A percentile compares a stretch with the other conserved stretches of the same genome.
Evolutionary conservation across 2,329 filamentous ascomycete genomes (phyloP).

Genomic region (Juglanconis oblonga): DNA sequence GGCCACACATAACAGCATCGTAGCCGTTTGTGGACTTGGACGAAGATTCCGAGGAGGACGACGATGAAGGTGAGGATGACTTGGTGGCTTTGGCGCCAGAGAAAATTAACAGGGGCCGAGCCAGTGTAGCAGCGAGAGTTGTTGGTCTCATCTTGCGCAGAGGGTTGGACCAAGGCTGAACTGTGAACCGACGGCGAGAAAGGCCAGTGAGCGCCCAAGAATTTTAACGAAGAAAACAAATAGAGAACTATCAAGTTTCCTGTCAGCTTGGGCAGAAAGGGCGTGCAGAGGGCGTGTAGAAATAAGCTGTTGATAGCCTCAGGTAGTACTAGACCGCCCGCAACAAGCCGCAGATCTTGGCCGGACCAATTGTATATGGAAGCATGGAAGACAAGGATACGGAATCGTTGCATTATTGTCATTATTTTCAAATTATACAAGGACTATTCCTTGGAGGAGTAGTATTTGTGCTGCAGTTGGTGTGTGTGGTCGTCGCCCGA

Average conservation of each 20-base stretch:
- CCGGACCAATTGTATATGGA: neutral
- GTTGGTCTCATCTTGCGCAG: slow-evolving; percentile 3
- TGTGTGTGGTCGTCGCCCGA: neutral
- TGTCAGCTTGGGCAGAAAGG: neutral
- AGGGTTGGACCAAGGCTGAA: neutral
- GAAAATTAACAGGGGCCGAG: slow-evolving; percentile 16
- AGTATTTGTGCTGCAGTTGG: neutral
- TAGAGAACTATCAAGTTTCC: too few species aligned
- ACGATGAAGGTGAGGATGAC: neutral
- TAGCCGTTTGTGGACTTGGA: slow-evolving; percentile 21
- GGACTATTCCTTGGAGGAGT: neutral
- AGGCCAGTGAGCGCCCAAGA: neutral
- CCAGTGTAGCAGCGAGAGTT: slow-evolving; percentile 1
- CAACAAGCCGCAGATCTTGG: neutral
- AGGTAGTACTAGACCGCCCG: neutral
- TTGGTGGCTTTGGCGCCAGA: slow-evolving; percentile 3
- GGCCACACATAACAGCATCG: slow-evolving; percentile 27
- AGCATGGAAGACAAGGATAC: too few species aligned
- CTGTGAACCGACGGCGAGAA: neutral
- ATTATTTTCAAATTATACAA: neutral
- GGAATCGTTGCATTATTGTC: too few species aligned
- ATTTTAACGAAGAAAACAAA: neutral
- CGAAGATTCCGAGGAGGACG: neutral
- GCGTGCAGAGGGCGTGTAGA: neutral
- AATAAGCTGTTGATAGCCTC: too few species aligned